Evolutionary conservation across 306 rosid genomes (phyloP), one percentile per base, ranked within the genome.

Genomic region (Psophocarpus tetragonolobus): DNA sequence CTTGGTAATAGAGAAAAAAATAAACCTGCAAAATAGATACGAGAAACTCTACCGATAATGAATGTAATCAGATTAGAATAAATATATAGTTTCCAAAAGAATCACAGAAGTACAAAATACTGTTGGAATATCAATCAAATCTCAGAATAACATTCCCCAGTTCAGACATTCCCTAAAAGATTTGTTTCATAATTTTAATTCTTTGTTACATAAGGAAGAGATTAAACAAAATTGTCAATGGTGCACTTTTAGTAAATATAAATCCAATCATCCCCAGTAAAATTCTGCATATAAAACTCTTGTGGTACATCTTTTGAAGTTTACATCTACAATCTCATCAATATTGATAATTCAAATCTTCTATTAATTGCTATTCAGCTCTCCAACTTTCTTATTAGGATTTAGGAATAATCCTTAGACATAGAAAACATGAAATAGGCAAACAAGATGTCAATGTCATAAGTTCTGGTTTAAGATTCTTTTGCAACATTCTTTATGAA

Each of bases 1-100:
- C 97, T 86, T 92, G 88, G 85, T 89, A 73, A 85, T 91, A 88
- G 83, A 95, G 81, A 83, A 81, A 95, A 57, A 88, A 91, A 69
- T 95, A 96, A 75, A 85, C 97, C 99, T 92, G 82, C 79, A 81
- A 20, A 84, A 44, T 17, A 45, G 58, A 72, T 56, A 73, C 20
- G n/a, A 83, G 60, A 39, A 72, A 67, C 73, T 20, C 39, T 47
- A 39, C 36, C 57, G 45, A 73, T 71, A 77, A 68, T 29, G 42
- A 76, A 47, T 58, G 58, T 63, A 74, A 65, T 62, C 41, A 84
- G 29, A 71, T 29, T 24, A 51, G 71, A 61, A 75, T 27, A 61
- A 61, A 61, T 51, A 41, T 73, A 12, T 2, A 53, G 27, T 81
- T 61, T 62, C 45, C 14, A 27, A 54, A 81, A 44, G 71, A 66